Base-by-base conservation (phyloP, 2,329 filamentous ascomycete genomes). In the Trichoderma sp. region DNA sequence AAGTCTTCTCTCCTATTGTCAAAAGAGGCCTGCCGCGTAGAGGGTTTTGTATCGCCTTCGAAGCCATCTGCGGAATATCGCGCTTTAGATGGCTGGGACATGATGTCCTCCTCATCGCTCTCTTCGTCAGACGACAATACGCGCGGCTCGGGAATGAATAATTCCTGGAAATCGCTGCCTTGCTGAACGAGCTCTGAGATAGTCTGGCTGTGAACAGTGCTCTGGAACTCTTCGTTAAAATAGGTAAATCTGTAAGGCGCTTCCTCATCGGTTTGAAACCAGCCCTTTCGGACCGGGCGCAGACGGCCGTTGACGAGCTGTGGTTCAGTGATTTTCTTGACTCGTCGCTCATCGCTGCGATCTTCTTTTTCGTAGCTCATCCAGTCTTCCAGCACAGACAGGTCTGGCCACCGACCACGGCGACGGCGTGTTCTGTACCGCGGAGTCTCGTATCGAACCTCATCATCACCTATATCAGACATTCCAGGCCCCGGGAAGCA, bases 141-240 rank as follows among this genome's bases (percentile, higher is more conserved):
- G 1, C 90, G 88, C 0, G 92, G 94, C 71, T 98, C 93, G 0
- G 96, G 96, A 27, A 97, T 87, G 77, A 99, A 99, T 0, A 99
- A 86, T 74, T 97, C 92, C 70, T 86, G 87, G 78, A 99, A 99
- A 55, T 88, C 92, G 70, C 90, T 87, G 6, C 93, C 96, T 0
- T 92, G 90, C 73, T 97, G 94, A 10, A 96, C 87, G 24, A 99
- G 86, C 78, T 97, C 96, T 2, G 94, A 97, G 69, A 99, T 97
- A 0, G 92, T 96, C 79, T 97, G 93, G 70, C 94, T 96, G 79
- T 99, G 96, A 71, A 99, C 96, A 0, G 96, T 99, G 79, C 92
- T 96, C 75, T 93, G 91, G 68, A 98, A 93, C 72, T 97, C 93
- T 77, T 98, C 96, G 79, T 98, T 98, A 85, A 99, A 99, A 79